Evolutionary conservation across 306 rosid genomes (phyloP), one percentile per base, ranked within the genome.

Genomic region (Castanea crenata): DNA sequence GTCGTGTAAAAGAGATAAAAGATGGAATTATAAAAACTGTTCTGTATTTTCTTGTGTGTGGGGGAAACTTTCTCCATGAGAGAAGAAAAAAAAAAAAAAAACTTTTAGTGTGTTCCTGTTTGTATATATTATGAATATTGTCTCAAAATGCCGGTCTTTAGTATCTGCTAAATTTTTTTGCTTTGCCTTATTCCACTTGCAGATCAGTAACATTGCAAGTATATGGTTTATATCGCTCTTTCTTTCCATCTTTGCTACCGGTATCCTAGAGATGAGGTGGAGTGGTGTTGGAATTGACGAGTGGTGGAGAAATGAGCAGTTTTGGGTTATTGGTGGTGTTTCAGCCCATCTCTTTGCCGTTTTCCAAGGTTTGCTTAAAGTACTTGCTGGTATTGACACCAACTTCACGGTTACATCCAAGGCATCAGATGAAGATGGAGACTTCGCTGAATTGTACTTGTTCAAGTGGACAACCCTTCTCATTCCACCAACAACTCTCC

Each of bases 261-360:
- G 99, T 80, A 92, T 95, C 74, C 97, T 95, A 4, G 99, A 95
- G 92, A 95, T 95, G 99, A 86, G 99, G 78, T 95, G 99, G 99
- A 95, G 99, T 13, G 99, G 99, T 2, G 99, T 95, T 0, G 97
- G 98, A 84, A 91, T 95, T 0, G 99, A 95, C 1, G 99, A 95
- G 80, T 95, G 98, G 99, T 95, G 99, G 99, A 95, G 99, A 80
- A 95, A 95, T 14, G 99, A 95, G 77, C 99, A 92, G 74, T 95
- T 95, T 78, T 96, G 99, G 99, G 99, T 96, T 20, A 96, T 96
- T 0, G 98, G 99, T 55, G 99, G 99, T 65, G 97, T 95, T n/a
- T 95, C 99, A 0, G 84, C 98, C 3, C 99, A 95, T 88, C 91
- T 95, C 11, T 95, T 92, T 27, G 99, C 99, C 0, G 97, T 95